Conservation (phyloP, 495 filamentous ascomycete genomes). For the Hyaloscypha variabilis region DNA sequence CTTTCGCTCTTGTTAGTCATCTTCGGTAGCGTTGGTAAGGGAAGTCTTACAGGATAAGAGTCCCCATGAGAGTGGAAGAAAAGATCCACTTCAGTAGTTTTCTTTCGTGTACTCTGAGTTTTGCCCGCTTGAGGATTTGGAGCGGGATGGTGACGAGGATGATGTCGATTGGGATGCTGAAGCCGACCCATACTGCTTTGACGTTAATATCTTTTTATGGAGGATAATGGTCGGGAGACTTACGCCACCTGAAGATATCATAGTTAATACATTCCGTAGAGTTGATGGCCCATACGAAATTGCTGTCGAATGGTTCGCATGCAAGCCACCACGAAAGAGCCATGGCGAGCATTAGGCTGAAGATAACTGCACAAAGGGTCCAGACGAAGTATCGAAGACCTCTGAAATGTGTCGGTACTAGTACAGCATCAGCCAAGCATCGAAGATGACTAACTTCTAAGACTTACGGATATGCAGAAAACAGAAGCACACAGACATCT, state of each 20-base stretch:
- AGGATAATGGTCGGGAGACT: neutral
- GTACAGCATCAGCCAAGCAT: neutral
- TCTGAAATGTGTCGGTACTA: slow-evolving; percentile 15
- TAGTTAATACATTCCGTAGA: slow-evolving; percentile 18
- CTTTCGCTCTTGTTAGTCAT: slow-evolving; percentile 8
- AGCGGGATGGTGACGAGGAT: slow-evolving; percentile 19
- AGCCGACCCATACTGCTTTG: slow-evolving; percentile 20
- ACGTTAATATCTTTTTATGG: neutral
- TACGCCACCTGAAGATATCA: slow-evolving; percentile 26
- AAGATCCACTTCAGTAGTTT: slow-evolving; percentile 25
- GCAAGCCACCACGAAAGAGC: slow-evolving; percentile 16
- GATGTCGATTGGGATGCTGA: slow-evolving; percentile 25
- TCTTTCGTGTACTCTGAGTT: slow-evolving; percentile 13
- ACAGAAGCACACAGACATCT: slow-evolving; percentile 25
- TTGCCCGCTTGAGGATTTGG: slow-evolving; percentile 8
- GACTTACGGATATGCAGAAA: slow-evolving; percentile 26
- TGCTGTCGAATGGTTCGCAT: slow-evolving; percentile 20
- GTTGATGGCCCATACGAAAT: slow-evolving; percentile 26
- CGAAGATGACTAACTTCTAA: neutral
- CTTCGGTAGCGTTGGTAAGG: neutral
- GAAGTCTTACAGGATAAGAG: slow-evolving; percentile 18
- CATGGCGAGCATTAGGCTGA: slow-evolving; percentile 5
- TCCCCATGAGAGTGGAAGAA: slow-evolving; percentile 23
- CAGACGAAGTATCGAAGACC: slow-evolving; percentile 8
- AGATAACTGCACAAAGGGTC: slow-evolving; percentile 17